Evolutionary conservation across 2,329 filamentous ascomycete genomes (phyloP).

Genomic region (Colletotrichum shisoi): DNA sequence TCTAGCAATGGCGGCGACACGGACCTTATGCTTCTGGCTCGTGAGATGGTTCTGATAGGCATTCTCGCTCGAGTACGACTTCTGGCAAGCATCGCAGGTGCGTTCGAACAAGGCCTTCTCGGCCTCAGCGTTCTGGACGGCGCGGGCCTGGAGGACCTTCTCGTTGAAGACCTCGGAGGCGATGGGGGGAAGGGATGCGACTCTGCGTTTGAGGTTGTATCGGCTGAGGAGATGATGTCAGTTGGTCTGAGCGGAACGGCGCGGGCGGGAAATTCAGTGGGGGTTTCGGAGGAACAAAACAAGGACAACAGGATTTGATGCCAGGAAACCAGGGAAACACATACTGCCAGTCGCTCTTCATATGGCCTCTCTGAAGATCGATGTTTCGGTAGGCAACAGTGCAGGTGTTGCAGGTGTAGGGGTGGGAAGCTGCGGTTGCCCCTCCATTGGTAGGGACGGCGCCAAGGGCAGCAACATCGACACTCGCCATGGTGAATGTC

Average conservation of each 20-base stretch:
- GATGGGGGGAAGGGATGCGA: slow-evolving; percentile 88
- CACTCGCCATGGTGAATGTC: slow-evolving; percentile 56
- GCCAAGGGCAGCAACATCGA: slow-evolving; percentile 42
- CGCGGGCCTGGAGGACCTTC: slow-evolving; percentile 91
- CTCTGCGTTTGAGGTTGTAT: slow-evolving; percentile 94
- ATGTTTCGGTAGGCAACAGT: slow-evolving; percentile 95
- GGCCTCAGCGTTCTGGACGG: slow-evolving; percentile 81
- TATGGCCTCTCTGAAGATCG: slow-evolving; percentile 91
- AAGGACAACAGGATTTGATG: background rate
- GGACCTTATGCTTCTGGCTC: slow-evolving; percentile 87
- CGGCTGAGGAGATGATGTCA: slow-evolving; percentile 62
- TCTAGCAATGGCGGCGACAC: slow-evolving; percentile 57
- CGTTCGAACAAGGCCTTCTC: slow-evolving; percentile 90
- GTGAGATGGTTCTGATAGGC: slow-evolving; percentile 91
- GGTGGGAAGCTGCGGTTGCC: slow-evolving; percentile 67
- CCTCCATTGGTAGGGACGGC: slow-evolving; percentile 42
- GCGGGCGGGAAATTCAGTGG: background rate
- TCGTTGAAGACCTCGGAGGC: slow-evolving; percentile 93
- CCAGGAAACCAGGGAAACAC: slow-evolving; percentile 50
- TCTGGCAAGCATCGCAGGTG: slow-evolving; percentile 80
- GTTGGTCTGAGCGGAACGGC: slow-evolving; percentile 17
- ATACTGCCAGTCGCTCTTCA: slow-evolving; percentile 99
- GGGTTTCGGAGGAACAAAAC: background rate
- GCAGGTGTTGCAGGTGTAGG: slow-evolving; percentile 98
- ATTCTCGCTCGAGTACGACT: slow-evolving; percentile 96